Percentiles rank a stretch among this genome's conserved stretches.
Evolutionary conservation across 352 stramenopile genomes (phyloP).

Genomic region (Pythium guiyangense): DNA sequence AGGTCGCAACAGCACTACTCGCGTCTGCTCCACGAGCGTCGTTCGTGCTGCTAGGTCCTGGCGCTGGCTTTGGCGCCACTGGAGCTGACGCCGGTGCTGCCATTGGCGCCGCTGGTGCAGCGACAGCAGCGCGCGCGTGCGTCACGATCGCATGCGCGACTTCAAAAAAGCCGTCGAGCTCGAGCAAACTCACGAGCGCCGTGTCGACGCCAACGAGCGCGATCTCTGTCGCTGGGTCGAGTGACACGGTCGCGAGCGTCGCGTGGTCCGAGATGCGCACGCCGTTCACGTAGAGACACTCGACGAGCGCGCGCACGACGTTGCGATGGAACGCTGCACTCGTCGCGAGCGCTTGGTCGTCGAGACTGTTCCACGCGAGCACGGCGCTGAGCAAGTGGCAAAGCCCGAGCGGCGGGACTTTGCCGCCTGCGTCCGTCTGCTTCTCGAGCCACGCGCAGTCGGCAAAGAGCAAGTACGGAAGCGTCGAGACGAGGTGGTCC

Average conservation of each 20-base stretch:
- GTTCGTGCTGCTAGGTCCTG: no score
- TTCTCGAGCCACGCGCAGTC: conserved; percentile 73
- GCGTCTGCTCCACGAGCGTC: no score
- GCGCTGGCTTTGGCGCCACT: background rate
- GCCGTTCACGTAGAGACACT: conserved; percentile 18
- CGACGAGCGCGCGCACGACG: conserved; percentile 10
- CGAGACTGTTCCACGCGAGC: conserved; percentile 37
- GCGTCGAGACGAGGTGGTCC: conserved; percentile 35
- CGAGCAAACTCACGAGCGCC: conserved; percentile 7
- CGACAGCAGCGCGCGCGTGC: background rate
- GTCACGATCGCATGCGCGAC: conserved; percentile 2
- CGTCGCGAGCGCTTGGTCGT: conserved; percentile 20
- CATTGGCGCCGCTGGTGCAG: background rate
- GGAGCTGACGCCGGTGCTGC: background rate
- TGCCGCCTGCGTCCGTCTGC: conserved; percentile 24
- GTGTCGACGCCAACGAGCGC: conserved; percentile 12
- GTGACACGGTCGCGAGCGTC: background rate
- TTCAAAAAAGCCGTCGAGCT: conserved; percentile 21
- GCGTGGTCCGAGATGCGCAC: conserved; percentile 5
- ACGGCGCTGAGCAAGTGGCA: conserved; percentile 47
- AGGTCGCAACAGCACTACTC: no score
- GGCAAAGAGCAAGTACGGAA: conserved; percentile 51
- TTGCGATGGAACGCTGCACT: conserved; percentile 22
- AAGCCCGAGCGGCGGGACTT: conserved; percentile 37
- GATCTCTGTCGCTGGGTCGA: conserved; percentile 7